Evolutionary conservation across 108 stramenopile species (phyloP), one percentile per base, ranked within the genome.

Genomic region (Skeletonema costatum): DNA sequence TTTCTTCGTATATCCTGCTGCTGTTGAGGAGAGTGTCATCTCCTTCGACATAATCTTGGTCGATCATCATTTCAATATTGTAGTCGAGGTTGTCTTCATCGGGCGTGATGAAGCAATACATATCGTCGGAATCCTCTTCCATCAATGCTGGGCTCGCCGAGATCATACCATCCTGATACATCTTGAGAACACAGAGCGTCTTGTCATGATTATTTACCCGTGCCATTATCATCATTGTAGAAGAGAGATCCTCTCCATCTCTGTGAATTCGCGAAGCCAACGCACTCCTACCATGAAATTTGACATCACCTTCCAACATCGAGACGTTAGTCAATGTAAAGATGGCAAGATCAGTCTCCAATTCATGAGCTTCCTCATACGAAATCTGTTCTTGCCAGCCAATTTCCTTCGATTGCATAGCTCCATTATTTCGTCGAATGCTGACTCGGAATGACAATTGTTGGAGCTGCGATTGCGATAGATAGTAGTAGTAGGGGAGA

Each of bases 401-500:
- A 11, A 78, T 64, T 17, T 78, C 70, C 42, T 66, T 70, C 6
- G 77, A 58, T 16, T 71, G 60, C 6, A 71, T 41, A 4, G 39
- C 35, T 29, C 60, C 32, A 48, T 44, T 35, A 63, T 48, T 50
- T 33, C 60, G 36, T 58, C 76, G 19, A 42, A 65, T 21, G 63
- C 48, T 77, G 0, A 77, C 64, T 31, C 61, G 50, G 51, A 77
- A 77, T 1, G 48, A 46, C 21, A 77, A 70, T 14, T 64, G 35
- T 3, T 36, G 32, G 61, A 70, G 39, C 31, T 77, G 68, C 46
- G 29, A 44, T 35, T 60, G 69, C 19, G 76, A 77, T 17, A 77
- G 69, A 58, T 77, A 70, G 33, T 77, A 48, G 41, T 77, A 77
- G 31, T 63, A 71, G 16, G 76, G 69, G n/a, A 77, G 68, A 41